Base-by-base conservation (phyloP, 805 yeast genomes). In the Candida methanosorbosa region DNA sequence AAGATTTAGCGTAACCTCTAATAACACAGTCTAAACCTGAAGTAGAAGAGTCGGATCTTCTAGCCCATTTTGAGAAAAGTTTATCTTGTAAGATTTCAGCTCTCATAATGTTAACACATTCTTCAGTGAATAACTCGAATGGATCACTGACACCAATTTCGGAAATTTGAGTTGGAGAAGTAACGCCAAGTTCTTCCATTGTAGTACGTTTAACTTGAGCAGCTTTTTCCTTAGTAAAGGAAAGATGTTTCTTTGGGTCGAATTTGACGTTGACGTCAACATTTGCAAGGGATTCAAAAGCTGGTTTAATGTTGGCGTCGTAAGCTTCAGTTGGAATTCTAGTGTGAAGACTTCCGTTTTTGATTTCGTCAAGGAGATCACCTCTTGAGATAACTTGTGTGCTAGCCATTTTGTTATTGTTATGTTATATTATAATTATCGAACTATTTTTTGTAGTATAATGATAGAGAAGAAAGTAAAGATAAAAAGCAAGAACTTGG, bases 51-150 rank as follows among this genome's bases (percentile, higher is more conserved):
- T 53, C 54, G 17, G 61, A 56, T 33, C 51, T 44, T 38, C 78
- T 57, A 19, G 70, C 75, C 49, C 63, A 64, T 34, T 63, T 56
- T 38, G 57, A 36, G 38, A 72, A 68, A 6, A 61, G 52, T 32
- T 72, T 73, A 40, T 67, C 66, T 29, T 59, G 50, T 46, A 74
- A 61, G 27, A 72, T 48, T 48, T 75, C 81, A 40, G 67, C 66
- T 52, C 70, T 68, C 80, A 75, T 74, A 31, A 75, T 66, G 27
- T 65, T 66, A 36, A 72, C 58, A 2, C 81, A 80, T 44, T 75
- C 80, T 21, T 71, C 70, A 2, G 78, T 72, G 54, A 75, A 75
- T 30, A 75, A 57, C 4, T 78, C 78, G 52, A 75, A 75, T 2
- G 81, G 78, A 36, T 69, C 76, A 35, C 70, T 60, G 17, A 71